Evolutionary conservation across 164 flowering plant species (phyloP).

Genomic region (Litsea cubeba): DNA sequence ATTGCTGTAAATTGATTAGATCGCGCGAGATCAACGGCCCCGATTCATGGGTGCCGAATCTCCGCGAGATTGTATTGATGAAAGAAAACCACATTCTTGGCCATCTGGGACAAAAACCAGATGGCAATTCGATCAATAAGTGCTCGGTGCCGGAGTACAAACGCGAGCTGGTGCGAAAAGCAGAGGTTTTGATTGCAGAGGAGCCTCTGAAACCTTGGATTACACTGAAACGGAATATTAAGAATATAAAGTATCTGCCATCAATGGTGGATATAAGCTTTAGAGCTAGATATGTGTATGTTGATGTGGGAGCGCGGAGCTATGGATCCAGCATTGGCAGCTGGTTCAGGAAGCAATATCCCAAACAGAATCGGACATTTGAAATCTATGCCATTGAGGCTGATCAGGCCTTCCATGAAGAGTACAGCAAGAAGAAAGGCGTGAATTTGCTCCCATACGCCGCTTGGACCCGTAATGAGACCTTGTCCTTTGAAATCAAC

Average conservation of each 20-base stretch:
- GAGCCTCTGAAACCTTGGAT: conserved; percentile 98
- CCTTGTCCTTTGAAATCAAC: conserved; percentile 70
- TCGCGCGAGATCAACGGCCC: conserved; percentile 48
- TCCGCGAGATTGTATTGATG: conserved; percentile 64
- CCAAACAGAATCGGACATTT: conserved; percentile 84
- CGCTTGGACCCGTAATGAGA: conserved; percentile 90
- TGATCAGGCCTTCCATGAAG: conserved; percentile 64
- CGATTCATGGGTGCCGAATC: conserved; percentile 36
- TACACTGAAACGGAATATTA: conserved; percentile 68
- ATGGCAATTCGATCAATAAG: conserved; percentile 22
- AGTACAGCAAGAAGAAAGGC: conserved; percentile 59
- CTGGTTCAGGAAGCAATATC: conserved; percentile 96
- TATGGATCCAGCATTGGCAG: conserved; percentile 95
- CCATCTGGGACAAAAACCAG: conserved; percentile 7
- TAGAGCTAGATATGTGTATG: conserved; percentile 68
- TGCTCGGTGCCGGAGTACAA: conserved; percentile 69
- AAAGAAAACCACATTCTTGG: conserved; percentile 27
- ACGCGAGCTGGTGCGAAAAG: conserved; percentile 44
- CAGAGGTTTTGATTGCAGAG: conserved; percentile 71
- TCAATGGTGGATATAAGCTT: conserved; percentile 78
- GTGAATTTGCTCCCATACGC: conserved; percentile 80
- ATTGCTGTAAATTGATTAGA: conserved; percentile 56
- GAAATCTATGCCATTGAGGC: conserved; percentile 93
- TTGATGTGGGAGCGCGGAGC: conserved; percentile 91
- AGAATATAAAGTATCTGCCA: conserved; percentile 72